Base-by-base conservation (phyloP, 2,329 filamentous ascomycete genomes). In the Fusarium armeniacum region DNA sequence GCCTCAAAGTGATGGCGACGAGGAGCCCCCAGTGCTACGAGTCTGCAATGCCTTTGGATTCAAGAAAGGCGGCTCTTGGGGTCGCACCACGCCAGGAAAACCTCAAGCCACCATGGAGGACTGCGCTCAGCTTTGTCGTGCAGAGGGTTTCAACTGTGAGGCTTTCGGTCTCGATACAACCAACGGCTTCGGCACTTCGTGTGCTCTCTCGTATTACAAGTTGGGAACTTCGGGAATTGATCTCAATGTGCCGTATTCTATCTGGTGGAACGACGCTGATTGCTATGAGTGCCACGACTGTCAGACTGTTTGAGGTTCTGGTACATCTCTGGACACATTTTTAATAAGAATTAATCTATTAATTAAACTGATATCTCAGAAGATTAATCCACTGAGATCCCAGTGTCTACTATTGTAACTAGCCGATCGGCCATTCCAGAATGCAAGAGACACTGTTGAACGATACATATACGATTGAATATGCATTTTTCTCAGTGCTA, bases 211-310 rank as follows among this genome's bases (percentile, higher is more conserved):
- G 4, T 24, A 26, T 35, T 63, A 65, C 5, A 62, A 53, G 35
- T 20, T 65, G 16, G 62, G 33, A 2, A 53, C 53, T n/a, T 52
- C 57, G 35, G 62, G 62, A 6, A 63, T 65, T 24, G 35, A 57
- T 5, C 6, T 62, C 2, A 20, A 43, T 9, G 46, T 43, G 7
- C 13, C 22, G 5, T 53, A 22, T n/a, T 63, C 62, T 1, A 4
- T 65, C 10, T 47, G 41, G 62, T 65, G 58, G 62, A 63, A 47
- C 5, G 59, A 65, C 9, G 9, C 45, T 3, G 62, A 63, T 22
- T 63, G 52, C 12, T 63, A 58, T 47, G 62, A 58, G 7, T 65
- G 62, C 8, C 35, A 58, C 13, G 59, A 58, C 11, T 63, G 62
- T 28, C 24, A 38, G 40, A 12, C 18, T n/a, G 30, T 28, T n/a